These are phyloP conservation scores for Aureobasidium sp. DNA, from an alignment of 2,329 filamentous ascomycete species.

Conservation along the genomic window DNA sequence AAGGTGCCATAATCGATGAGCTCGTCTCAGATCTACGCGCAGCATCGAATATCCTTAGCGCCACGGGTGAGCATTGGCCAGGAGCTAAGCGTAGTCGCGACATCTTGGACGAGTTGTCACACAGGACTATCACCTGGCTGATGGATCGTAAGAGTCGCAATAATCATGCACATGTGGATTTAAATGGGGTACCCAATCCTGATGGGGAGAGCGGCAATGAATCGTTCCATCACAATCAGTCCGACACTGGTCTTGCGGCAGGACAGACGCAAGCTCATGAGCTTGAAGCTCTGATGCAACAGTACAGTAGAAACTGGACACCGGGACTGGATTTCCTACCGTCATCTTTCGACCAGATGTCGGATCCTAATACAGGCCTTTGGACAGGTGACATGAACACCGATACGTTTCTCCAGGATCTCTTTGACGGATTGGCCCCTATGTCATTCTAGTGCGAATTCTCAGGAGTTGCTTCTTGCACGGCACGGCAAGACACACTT, in stretches of 20 bases:
- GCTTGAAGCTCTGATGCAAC: background rate
- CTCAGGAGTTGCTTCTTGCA: no score
- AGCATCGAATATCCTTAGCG: constrained; percentile 2
- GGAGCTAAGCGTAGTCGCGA: constrained; percentile 2
- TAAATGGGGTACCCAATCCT: background rate
- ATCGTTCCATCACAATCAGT: background rate
- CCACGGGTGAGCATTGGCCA: constrained; percentile 1
- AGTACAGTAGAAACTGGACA: background rate
- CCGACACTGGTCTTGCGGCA: no score
- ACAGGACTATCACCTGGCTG: constrained; percentile 2
- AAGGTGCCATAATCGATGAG: background rate
- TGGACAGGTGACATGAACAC: constrained; percentile 6
- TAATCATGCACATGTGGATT: background rate
- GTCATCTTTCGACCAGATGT: background rate
- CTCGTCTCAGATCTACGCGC: background rate
- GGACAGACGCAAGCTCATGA: background rate
- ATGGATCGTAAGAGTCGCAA: background rate
- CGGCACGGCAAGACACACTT: no score
- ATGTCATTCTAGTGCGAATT: background rate
- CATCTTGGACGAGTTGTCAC: background rate
- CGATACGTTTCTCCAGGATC: background rate
- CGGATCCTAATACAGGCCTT: background rate
- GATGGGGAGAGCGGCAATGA: background rate
- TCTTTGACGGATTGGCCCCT: background rate
- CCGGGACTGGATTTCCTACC: background rate